A percentile compares a stretch with the other conserved stretches of the same genome.
phyloP scores from a whole-genome alignment of 2,329 filamentous ascomycete species.

The Chaetomiaceae sp. region DNA sequence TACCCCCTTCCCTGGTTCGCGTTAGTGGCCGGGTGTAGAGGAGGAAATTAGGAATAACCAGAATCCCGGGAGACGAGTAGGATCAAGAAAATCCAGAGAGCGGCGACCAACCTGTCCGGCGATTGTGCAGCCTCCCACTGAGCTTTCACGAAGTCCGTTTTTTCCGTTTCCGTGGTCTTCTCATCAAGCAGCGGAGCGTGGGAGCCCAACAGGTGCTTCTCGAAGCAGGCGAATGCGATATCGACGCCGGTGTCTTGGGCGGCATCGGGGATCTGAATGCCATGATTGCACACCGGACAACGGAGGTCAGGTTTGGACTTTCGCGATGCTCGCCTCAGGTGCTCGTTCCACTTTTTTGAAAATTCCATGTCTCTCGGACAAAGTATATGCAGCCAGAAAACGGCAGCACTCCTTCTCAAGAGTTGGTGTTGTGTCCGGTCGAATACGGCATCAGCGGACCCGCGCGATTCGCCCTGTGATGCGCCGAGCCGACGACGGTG shows the following conservation, averaged over 20 bases:
- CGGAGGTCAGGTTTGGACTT: background rate
- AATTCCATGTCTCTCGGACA: constrained; percentile 8
- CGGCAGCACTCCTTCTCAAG: background rate
- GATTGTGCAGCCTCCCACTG: constrained; percentile 15
- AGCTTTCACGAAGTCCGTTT: background rate
- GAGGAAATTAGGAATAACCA: background rate
- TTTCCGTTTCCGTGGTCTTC: constrained; percentile 12
- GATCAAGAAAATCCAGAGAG: no score
- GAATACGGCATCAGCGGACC: no score
- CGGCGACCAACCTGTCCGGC: constrained; percentile 13
- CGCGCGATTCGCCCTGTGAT: no score
- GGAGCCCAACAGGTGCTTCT: constrained; percentile 7
- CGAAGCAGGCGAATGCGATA: background rate
- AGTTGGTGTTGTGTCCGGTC: background rate
- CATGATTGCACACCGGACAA: constrained; percentile 13
- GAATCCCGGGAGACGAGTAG: no score
- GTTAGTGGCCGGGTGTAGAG: no score
- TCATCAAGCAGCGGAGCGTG: constrained; percentile 15
- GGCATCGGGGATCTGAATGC: background rate
- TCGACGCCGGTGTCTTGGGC: background rate
- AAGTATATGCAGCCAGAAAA: background rate
- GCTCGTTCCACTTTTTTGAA: constrained; percentile 14
- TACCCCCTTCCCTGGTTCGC: constrained; percentile 9
- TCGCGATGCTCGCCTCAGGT: constrained; percentile 8
- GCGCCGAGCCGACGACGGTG: background rate